These are phyloP conservation scores for Bolboschoenus planiculmis DNA, from an alignment of 176 grass and related monocot species.

Conservation along the genomic window DNA sequence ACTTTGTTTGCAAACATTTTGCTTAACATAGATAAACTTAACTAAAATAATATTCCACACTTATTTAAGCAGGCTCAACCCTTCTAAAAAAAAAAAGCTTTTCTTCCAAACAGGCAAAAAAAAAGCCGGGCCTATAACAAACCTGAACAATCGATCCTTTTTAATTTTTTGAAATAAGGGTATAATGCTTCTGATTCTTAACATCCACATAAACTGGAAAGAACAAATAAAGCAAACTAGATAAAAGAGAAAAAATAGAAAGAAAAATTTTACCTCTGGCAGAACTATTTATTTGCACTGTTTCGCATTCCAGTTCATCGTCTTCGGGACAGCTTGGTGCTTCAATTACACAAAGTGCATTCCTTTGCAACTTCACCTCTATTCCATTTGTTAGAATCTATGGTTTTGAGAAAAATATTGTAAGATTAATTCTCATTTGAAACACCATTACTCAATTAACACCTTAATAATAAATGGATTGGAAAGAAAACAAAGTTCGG, in stretches of 20 bases:
- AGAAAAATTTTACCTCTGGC: background rate
- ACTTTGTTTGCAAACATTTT: background rate
- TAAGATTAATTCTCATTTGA: background rate
- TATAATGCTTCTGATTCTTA: background rate
- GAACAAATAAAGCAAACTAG: background rate
- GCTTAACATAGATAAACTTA: background rate
- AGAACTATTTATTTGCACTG: conserved; percentile 31
- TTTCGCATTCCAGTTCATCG: conserved; percentile 35
- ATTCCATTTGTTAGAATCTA: conserved; percentile 71
- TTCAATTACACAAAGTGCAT: conserved; percentile 67
- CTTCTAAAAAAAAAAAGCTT: too few species aligned
- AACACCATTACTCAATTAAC: background rate
- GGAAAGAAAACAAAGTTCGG: background rate
- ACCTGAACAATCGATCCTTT: background rate
- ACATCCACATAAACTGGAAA: background rate
- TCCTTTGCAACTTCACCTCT: conserved; percentile 69
- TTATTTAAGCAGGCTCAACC: background rate
- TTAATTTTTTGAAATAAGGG: background rate
- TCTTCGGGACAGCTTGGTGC: conserved; percentile 45
- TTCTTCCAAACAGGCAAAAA: too few species aligned
- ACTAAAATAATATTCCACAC: background rate
- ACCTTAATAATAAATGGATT: background rate
- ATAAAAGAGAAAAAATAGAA: background rate
- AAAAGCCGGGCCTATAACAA: too few species aligned
- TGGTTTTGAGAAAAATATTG: background rate